phyloP scores from a whole-genome alignment of 495 filamentous ascomycete genomes.

The Xylaria nigripes region DNA sequence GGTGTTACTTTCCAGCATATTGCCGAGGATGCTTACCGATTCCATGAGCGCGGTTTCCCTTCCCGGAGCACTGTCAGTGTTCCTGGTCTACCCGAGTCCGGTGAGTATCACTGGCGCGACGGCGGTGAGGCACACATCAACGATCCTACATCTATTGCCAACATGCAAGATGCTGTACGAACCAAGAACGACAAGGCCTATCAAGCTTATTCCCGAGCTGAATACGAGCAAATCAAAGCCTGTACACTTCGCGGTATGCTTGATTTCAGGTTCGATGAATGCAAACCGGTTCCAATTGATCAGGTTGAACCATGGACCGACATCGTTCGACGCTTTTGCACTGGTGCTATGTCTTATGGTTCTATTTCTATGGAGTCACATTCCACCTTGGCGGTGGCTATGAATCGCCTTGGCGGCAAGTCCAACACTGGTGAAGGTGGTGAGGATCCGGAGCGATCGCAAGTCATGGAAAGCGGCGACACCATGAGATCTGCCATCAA shows the following conservation, averaged over 20 bases:
- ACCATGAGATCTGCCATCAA: constrained; percentile 99
- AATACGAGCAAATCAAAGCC: constrained; percentile 96
- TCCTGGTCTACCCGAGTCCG: constrained; percentile 83
- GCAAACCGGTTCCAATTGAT: constrained; percentile 82
- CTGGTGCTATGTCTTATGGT: constrained; percentile 99
- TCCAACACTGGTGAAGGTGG: constrained; percentile 99
- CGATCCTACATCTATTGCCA: constrained; percentile 90
- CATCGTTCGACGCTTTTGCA: constrained; percentile 95
- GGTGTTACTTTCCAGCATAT: constrained; percentile 95
- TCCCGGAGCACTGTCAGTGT: constrained; percentile 70
- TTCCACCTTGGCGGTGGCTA: constrained; percentile 92
- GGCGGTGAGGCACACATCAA: constrained; percentile 98
- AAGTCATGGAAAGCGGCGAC: constrained; percentile 82
- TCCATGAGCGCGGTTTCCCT: constrained; percentile 94
- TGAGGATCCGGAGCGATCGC: constrained; percentile 89
- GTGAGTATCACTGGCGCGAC: constrained; percentile 99
- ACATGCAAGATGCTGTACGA: constrained; percentile 95
- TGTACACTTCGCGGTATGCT: constrained; percentile 95
- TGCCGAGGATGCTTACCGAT: constrained; percentile 90
- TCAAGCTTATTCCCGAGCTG: constrained; percentile 88
- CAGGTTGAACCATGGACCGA: constrained; percentile 99
- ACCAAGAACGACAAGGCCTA: constrained; percentile 99
- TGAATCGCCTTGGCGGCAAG: constrained; percentile 97
- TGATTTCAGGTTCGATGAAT: constrained; percentile 94
- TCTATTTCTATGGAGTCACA: constrained; percentile 99